These are phyloP conservation scores for Xylaria arbuscula DNA, from an alignment of 2,329 filamentous ascomycete genomes.

Conservation along the genomic window DNA sequence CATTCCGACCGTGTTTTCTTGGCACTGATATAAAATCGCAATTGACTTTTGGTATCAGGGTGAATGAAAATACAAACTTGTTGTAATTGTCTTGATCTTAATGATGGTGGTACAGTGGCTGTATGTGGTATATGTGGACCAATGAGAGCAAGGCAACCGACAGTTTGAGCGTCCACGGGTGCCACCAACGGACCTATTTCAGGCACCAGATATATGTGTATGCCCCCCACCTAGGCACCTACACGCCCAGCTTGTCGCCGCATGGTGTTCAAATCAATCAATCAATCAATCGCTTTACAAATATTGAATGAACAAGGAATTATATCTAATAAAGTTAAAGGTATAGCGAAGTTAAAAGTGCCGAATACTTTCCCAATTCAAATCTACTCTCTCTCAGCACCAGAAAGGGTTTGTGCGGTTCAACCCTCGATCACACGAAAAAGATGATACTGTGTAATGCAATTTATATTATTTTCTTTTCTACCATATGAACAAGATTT, in stretches of 20 bases:
- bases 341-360: neutral
- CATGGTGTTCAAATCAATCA: no score
- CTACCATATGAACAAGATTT: neutral
- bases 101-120: neutral
- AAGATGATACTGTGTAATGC: no score
- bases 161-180: neutral
- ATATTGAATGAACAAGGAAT: neutral
- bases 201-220: neutral
- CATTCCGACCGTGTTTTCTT: neutral
- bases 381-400: neutral
- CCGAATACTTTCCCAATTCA: neutral
- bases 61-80: neutral
- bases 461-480: no score
- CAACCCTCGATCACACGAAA: neutral
- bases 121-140: conserved; percentile 10
- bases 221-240: neutral
- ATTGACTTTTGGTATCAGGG: neutral
- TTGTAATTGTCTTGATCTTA: neutral
- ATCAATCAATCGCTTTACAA: neutral
- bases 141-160: neutral
- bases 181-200: neutral
- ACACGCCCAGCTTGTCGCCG: no score
- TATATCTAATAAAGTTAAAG: neutral
- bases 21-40: neutral
- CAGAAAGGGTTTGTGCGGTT: neutral